Conservation (phyloP, 441 rosid genomes). For the Adansonia grandidieri region DNA sequence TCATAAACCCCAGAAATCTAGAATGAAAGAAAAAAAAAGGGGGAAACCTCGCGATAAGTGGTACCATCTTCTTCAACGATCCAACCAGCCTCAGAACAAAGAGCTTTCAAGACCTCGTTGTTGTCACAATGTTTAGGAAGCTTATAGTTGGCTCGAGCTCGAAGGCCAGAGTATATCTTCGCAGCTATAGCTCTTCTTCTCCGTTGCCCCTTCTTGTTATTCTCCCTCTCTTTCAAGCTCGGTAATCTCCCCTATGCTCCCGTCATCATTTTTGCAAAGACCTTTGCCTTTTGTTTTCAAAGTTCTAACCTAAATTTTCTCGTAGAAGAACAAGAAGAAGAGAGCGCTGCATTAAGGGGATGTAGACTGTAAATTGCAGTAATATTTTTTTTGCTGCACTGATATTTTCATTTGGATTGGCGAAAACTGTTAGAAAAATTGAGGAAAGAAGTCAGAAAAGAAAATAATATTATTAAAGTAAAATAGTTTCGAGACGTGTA, state of each 20-base stretch:
- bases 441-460: too few species aligned
- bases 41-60: neutral
- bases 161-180: slow-evolving; percentile 9
- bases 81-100: slow-evolving; percentile 7
- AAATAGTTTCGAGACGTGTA: too few species aligned
- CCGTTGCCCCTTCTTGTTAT: neutral
- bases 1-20: too few species aligned
- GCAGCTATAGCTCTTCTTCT: slow-evolving; percentile 16
- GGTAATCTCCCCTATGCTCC: slow-evolving; percentile 5
- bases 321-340: neutral
- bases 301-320: neutral
- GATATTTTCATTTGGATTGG: too few species aligned
- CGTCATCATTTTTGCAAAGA: neutral
- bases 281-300: neutral
- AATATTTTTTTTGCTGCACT: too few species aligned
- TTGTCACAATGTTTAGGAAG: slow-evolving; percentile 12
- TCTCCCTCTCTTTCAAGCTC: slow-evolving; percentile 1
- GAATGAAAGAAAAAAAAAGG: neutral
- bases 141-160: neutral
- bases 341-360: neutral
- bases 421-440: too few species aligned
- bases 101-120: slow-evolving; percentile 12
- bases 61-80: slow-evolving; percentile 7
- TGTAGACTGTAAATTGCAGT: neutral
- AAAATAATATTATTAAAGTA: too few species aligned